Conservation (phyloP, 352 stramenopile genomes). For the Halophytophthora batemanensis region DNA sequence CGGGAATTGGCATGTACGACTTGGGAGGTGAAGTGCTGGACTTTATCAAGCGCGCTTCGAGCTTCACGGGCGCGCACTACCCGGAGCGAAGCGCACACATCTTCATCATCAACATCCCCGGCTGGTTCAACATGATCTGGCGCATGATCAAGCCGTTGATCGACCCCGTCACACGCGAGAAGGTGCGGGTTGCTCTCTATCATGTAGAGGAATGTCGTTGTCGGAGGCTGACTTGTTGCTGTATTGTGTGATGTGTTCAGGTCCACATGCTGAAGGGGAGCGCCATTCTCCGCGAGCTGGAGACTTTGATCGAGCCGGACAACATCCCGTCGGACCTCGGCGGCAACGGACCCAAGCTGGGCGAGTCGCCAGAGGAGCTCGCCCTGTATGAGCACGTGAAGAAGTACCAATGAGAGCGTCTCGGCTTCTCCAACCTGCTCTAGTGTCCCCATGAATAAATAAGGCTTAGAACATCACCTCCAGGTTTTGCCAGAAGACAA, state of each 20-base stretch:
- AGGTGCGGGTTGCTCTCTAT: constrained; percentile 52
- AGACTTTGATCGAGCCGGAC: constrained; percentile 64
- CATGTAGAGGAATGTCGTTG: not conserved
- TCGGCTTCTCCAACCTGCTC: not conserved
- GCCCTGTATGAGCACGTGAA: constrained; percentile 60
- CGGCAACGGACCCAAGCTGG: constrained; percentile 50
- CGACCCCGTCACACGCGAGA: constrained; percentile 92
- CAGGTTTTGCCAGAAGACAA: no score
- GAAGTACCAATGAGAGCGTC: constrained; percentile 47
- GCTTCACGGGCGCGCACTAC: constrained; percentile 91
- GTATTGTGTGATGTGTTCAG: constrained; percentile 23
- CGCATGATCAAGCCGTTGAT: constrained; percentile 92
- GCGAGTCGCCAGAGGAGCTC: constrained; percentile 71
- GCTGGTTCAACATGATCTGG: constrained; percentile 95
- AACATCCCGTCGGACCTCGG: constrained; percentile 77
- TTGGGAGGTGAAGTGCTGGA: constrained; percentile 84
- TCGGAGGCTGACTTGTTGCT: constrained; percentile 4
- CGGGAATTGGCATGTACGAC: constrained; percentile 87
- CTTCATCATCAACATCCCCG: constrained; percentile 94
- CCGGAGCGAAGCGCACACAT: constrained; percentile 92
- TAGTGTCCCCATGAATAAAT: constrained; percentile 6
- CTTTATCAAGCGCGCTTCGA: constrained; percentile 84
- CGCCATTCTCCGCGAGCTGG: constrained; percentile 67
- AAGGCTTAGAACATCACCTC: not conserved
- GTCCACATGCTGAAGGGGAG: constrained; percentile 82